Evolutionary conservation across 805 yeast species (phyloP), one percentile per base, ranked within the genome.

Genomic region (Candida nanaspora): DNA sequence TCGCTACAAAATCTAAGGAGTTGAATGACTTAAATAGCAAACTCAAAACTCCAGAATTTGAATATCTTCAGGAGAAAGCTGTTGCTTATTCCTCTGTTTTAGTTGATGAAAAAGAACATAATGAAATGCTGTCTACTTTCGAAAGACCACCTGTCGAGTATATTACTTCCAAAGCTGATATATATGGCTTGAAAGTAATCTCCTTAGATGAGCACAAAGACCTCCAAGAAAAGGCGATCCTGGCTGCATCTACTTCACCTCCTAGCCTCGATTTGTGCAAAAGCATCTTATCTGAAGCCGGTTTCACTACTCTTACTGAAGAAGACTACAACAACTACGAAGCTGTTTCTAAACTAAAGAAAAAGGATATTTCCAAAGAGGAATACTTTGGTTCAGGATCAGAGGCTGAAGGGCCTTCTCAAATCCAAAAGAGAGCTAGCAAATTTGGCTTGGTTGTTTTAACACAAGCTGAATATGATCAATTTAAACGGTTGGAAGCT

Each of bases 31-130:
- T 46, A 41, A 46, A 50, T 14, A 25, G 25, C 5, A 42, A 43
- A 35, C 11, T 55, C 26, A 49, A 46, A 6, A 43, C 44, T n/a
- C 72, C 74, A 9, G 48, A 62, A 3, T 45, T 55, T 8, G 63
- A 55, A 5, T 55, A 52, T 36, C 41, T 65, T 25, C 43, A 41
- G 19, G 47, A 49, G 9, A 58, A 57, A 33, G 62, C 70, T 4
- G 26, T 41, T 9, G 41, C 37, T 8, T 56, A 48, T 40, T 63
- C 65, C 6, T 45, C 55, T 16, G 50, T 50, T 16, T 46, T 57
- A 38, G 43, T 63, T 18, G 54, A 56, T 15, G 23, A 43, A 10
- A 44, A 47, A 16, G 59, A 56, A 14, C 44, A 57, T 15, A 53
- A 53, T 10, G 35, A 44, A 7, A 50, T 53, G n/a, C 20, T 11